Percentiles rank a stretch among this genome's conserved stretches.
These are phyloP conservation scores for Trichoderma pleuroti DNA, from an alignment of 2,329 filamentous ascomycete species.

Conservation along the genomic window DNA sequence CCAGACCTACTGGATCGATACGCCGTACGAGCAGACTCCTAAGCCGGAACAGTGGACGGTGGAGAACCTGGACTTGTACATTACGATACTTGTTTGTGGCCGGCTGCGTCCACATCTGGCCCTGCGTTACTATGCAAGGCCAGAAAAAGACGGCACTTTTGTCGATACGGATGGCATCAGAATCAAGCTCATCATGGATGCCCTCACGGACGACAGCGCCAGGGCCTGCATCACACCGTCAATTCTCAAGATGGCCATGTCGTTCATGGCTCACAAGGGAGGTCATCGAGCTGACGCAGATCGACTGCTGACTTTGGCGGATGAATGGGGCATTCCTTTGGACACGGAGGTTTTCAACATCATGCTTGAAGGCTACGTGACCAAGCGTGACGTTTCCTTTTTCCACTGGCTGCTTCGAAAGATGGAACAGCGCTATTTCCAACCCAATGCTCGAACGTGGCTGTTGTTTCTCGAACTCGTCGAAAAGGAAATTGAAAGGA, in stretches of 20 bases:
- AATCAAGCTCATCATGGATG: conserved; percentile 36
- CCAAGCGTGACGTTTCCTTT: conserved; percentile 38
- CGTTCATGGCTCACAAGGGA: conserved; percentile 37
- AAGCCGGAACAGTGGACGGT: conserved; percentile 41
- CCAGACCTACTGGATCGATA: conserved; percentile 30
- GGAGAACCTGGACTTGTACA: conserved; percentile 41
- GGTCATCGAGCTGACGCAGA: conserved; percentile 35
- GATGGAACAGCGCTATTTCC: conserved; percentile 40
- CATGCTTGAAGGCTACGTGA: conserved; percentile 41
- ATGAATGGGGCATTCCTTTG: conserved; percentile 38
- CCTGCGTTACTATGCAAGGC: conserved; percentile 35
- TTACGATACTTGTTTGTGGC: conserved; percentile 40
- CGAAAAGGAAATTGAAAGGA: conserved; percentile 54
- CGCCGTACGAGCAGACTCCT: conserved; percentile 39
- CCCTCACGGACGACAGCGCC: conserved; percentile 38
- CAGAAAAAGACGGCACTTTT: conserved; percentile 26
- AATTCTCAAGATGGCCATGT: conserved; percentile 44
- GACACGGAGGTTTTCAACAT: conserved; percentile 49
- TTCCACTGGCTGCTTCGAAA: conserved; percentile 40
- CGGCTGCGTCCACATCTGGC: conserved; percentile 34
- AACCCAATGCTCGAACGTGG: conserved; percentile 47
- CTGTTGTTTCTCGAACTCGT: conserved; percentile 50
- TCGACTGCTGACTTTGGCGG: conserved; percentile 37
- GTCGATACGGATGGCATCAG: conserved; percentile 39
- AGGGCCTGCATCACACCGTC: conserved; percentile 36